Conservation (phyloP, 306 rosid species). For the Trichosanthes truncata region DNA sequence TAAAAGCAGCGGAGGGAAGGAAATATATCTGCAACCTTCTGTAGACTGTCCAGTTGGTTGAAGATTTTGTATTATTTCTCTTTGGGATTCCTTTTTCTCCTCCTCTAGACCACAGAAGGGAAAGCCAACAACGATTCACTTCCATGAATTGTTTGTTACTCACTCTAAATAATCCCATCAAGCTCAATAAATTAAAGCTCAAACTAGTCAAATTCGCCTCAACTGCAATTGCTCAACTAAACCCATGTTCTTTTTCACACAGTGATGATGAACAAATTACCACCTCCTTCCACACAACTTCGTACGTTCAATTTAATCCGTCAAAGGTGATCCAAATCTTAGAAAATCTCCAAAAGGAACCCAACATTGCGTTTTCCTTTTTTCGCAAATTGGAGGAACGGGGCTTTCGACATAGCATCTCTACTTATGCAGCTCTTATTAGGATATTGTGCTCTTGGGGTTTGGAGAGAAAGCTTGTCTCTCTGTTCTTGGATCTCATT, state of each 20-base stretch:
- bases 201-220: neutral
- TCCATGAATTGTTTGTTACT: constrained; percentile 6
- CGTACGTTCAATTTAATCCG: constrained; percentile 9
- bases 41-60: neutral
- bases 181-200: neutral
- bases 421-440: constrained; percentile 42
- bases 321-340: constrained; percentile 30
- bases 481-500: constrained; percentile 48
- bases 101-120: neutral
- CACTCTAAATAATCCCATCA: neutral
- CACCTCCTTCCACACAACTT: neutral
- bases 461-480: constrained; percentile 36
- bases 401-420: constrained; percentile 33
- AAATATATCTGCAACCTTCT: neutral
- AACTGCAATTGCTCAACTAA: constrained; percentile 3
- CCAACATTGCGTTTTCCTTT: constrained; percentile 43
- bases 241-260: neutral
- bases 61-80: neutral
- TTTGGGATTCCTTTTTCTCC: neutral
- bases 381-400: constrained; percentile 26
- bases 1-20: neutral
- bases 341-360: constrained; percentile 21
- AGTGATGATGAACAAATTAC: constrained; percentile 4
- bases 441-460: constrained; percentile 53
- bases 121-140: neutral